Evolutionary conservation across 2,329 filamentous ascomycete species (phyloP), one percentile per base, ranked within the genome.

Genomic region (Pyrenochaeta sp.): DNA sequence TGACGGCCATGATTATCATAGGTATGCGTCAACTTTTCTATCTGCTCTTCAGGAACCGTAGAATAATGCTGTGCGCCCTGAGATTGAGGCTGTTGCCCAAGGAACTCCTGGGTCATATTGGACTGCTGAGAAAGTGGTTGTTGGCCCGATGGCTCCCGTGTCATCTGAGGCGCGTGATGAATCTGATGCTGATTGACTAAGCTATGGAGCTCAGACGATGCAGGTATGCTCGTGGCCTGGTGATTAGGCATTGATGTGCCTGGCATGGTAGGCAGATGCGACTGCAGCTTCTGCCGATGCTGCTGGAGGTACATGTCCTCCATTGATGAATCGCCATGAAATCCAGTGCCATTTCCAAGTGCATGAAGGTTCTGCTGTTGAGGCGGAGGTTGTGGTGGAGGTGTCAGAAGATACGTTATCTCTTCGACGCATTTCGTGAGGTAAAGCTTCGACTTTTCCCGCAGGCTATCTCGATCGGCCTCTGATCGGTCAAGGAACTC

Each of bases 371-470:
- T 71, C n/a, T 72, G 67, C 46, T 82, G 81, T 39, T 87, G 85
- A 10, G 85, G 84, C 22, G 84, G 83, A 49, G 86, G 84, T 64
- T 89, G 86, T 36, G 84, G 81, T 24, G 86, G 84, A n/a, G 88
- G 88, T 48, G 88, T 86, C 34, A 90, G 82, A 59, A 90, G 85
- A 68, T 90, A 90, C 3, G 87, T 86, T 50, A 90, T 86, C 73
- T 90, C 88, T 65, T 89, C 86, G 49, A 89, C 84, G 71, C 87
- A 90, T 76, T 88, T 89, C 54, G 84, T 85, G 32, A 90, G 81
- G 67, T 88, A 90, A 36, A 84, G 78, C 55, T 85, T 84, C 48
- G 86, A 88, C 72, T 88, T 88, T 61, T 89, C 87, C 51, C 86
- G 82, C 63, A 87, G 82, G 46, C 81, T 79, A 54, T 89, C 86